Evolutionary conservation across 2,329 filamentous ascomycete species (phyloP), one percentile per base, ranked within the genome.

Genomic region (Diaporthe vaccinii): DNA sequence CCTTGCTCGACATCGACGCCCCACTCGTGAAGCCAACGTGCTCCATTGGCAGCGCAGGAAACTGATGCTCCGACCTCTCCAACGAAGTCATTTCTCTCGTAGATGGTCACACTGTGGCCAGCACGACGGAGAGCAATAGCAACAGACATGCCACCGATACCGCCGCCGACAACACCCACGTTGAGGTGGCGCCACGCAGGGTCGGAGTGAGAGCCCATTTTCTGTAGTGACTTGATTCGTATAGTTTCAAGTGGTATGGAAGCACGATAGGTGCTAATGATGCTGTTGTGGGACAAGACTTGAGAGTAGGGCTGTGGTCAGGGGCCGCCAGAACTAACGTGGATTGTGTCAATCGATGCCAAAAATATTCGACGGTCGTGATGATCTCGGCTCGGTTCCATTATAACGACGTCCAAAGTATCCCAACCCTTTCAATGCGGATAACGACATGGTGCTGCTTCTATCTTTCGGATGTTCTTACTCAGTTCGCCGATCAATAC

Each of bases 1-100:
- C 92, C 92, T 79, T 90, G 91, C 20, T 84, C 84, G 1, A 94
- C 85, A 78, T 94, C 90, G 1, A 94, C 91, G 0, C 85, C 85
- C 92, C 92, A 94, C 81, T 93, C 91, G 76, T 93, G 89, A 10
- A 94, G 84, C 92, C 92, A 94, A 62, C 91, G 87, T 1, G 92
- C 92, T 10, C 92, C 92, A 78, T 94, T 94, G 14, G 92, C 91
- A 1, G 92, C 92, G 78, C 92, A 93, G 0, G 89, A 92, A 0
- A 93, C 88, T 0, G 91, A 93, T 0, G 91, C 91, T 17, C 92
- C 92, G 0, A 93, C 91, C 80, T 94, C 92, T 20, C 92, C 91
- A 0, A 88, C 91, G 78, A 91, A 94, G 81, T 94, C 91, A 46
- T 88, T 86, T 51, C 89, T 89, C 80, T 93, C 92, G 79, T 94